phyloP scores from a whole-genome alignment of 2,329 filamentous ascomycete genomes.

The Pestalotiopsis sp. region DNA sequence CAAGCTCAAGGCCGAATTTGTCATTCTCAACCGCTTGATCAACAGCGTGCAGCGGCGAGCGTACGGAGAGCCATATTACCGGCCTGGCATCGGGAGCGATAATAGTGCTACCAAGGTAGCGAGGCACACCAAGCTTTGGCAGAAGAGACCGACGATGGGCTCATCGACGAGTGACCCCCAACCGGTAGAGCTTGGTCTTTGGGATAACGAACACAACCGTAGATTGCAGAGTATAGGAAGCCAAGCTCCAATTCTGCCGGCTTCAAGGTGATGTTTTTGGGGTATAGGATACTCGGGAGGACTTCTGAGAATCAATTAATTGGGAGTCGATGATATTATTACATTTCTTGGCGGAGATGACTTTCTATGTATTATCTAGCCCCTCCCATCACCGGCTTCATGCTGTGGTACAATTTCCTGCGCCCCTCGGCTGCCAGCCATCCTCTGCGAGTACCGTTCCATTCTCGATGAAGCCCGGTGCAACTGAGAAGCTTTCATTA shows the following conservation, averaged over 20 bases:
- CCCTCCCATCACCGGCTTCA: background rate
- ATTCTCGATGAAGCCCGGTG: constrained; percentile 13
- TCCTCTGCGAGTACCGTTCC: constrained; percentile 11
- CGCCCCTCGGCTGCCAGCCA: constrained; percentile 9
- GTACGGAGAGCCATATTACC: background rate
- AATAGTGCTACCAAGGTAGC: background rate
- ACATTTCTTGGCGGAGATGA: background rate
- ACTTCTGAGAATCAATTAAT: background rate
- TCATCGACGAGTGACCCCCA: background rate
- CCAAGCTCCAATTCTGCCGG: background rate
- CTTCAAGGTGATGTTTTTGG: background rate
- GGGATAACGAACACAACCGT: background rate
- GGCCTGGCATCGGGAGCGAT: background rate
- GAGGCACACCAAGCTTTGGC: background rate
- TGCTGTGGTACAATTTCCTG: background rate
- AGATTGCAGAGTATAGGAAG: background rate
- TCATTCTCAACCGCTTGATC: background rate
- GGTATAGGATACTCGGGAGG: background rate
- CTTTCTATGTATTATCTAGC: background rate
- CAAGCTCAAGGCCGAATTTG: constrained; percentile 23
- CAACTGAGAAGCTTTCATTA: background rate
- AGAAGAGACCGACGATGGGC: background rate
- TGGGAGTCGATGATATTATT: background rate
- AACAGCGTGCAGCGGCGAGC: background rate
- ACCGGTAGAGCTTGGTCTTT: background rate